Conservation (phyloP, 2,329 filamentous ascomycete species). For the Cladosporium sp. region DNA sequence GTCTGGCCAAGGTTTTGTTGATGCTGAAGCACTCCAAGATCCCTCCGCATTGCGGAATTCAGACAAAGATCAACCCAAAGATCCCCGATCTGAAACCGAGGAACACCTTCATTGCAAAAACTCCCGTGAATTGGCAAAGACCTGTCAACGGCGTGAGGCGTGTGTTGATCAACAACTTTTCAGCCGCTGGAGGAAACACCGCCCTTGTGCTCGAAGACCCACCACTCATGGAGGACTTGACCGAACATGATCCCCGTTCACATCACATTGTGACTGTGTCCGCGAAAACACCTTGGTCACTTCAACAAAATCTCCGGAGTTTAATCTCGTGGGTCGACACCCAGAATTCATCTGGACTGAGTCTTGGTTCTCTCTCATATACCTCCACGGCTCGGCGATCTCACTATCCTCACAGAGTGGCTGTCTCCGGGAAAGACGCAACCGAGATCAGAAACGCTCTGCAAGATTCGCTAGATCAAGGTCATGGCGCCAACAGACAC, state of each 20-base stretch:
- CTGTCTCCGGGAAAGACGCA: conserved; percentile 49
- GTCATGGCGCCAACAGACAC: conserved; percentile 50
- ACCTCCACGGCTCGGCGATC: conserved; percentile 54
- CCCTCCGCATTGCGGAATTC: conserved; percentile 57
- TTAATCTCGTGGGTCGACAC: conserved; percentile 44
- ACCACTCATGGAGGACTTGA: conserved; percentile 44
- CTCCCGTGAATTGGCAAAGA: conserved; percentile 47
- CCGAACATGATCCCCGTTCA: conserved; percentile 45
- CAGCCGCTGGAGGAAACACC: conserved; percentile 56
- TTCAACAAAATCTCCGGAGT: conserved; percentile 53
- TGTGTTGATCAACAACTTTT: conserved; percentile 56
- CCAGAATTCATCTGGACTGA: conserved; percentile 44
- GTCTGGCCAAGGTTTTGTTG: conserved; percentile 53
- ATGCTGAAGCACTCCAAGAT: conserved; percentile 57
- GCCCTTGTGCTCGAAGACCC: conserved; percentile 53
- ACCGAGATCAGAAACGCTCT: conserved; percentile 47
- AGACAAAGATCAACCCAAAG: conserved; percentile 56
- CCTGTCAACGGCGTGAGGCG: conserved; percentile 50
- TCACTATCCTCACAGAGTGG: conserved; percentile 54
- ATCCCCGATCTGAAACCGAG: conserved; percentile 55
- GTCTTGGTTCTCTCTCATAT: conserved; percentile 52
- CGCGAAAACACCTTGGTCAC: conserved; percentile 51
- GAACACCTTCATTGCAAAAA: conserved; percentile 52
- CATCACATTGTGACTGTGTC: conserved; percentile 52
- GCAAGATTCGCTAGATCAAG: conserved; percentile 50